phyloP scores from a whole-genome alignment of 371 early-diverging fungal genomes.

The Amoeboradix gromovi region DNA sequence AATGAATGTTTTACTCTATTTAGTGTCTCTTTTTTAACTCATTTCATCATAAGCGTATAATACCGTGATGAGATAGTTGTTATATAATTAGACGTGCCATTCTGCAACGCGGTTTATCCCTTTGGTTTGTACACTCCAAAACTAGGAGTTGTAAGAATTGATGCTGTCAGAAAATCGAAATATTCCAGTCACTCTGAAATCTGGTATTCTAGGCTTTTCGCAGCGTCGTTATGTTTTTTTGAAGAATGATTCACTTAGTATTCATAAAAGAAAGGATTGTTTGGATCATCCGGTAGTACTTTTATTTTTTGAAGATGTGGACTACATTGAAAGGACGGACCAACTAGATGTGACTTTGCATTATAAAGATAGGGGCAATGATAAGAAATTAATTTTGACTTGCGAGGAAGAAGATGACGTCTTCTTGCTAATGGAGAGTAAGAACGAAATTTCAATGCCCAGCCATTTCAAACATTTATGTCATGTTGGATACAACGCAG shows the following conservation, averaged over 20 bases:
- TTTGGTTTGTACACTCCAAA: neutral
- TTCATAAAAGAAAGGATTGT: neutral
- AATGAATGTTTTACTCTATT: neutral
- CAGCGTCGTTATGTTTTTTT: neutral
- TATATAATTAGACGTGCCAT: too few species aligned
- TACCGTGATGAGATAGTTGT: too few species aligned
- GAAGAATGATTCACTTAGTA: neutral
- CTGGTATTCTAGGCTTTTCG: neutral
- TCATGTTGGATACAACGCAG: neutral
- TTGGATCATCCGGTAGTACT: neutral
- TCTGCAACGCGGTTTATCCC: neutral
- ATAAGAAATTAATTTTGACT: neutral
- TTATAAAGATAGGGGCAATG: neutral
- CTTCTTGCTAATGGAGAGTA: neutral
- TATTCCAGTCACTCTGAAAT: neutral
- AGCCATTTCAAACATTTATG: neutral
- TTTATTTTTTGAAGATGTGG: neutral
- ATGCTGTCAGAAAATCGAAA: neutral
- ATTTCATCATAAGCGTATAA: too few species aligned
- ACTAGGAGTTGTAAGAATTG: neutral
- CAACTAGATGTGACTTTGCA: neutral
- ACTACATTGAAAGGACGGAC: neutral
- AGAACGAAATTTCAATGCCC: neutral
- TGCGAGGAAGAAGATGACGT: neutral
- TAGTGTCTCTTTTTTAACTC: neutral